These are phyloP conservation scores for Allium fistulosum DNA, from an alignment of 106 monocot genomes.

Conservation along the genomic window DNA sequence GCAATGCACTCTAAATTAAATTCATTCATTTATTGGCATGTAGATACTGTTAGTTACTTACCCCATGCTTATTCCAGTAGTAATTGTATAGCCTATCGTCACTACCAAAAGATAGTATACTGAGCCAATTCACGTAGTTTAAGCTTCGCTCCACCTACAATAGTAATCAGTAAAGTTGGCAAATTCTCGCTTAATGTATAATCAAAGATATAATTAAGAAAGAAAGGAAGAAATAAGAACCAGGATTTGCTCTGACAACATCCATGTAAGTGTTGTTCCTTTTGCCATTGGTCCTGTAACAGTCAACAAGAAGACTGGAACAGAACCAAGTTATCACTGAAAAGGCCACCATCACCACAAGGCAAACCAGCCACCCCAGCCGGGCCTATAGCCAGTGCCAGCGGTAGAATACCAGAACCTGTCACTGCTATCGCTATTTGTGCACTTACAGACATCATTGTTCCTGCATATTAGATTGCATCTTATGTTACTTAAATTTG, in stretches of 20 bases:
- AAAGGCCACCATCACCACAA: slow-evolving; percentile 8
- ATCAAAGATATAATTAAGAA: too few relatives aligned
- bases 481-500: neutral
- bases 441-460: slow-evolving; percentile 17
- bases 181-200: too few relatives aligned
- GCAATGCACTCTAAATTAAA: too few relatives aligned
- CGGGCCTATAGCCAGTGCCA: slow-evolving; percentile 12
- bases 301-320: slow-evolving; percentile 15
- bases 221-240: neutral
- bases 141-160: slow-evolving; percentile 32
- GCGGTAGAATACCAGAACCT: slow-evolving; percentile 13
- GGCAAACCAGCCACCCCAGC: slow-evolving; percentile 18
- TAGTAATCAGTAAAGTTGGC: too few relatives aligned
- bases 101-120: slow-evolving; percentile 70
- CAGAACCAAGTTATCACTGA: slow-evolving; percentile 21
- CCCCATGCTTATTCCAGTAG: slow-evolving; percentile 91
- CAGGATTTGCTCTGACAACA: slow-evolving; percentile 22
- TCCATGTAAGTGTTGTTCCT: slow-evolving; percentile 21
- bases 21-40: too few relatives aligned
- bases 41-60: slow-evolving; percentile 7
- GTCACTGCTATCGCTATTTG: slow-evolving; percentile 18
- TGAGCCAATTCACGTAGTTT: slow-evolving; percentile 59
- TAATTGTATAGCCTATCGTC: slow-evolving; percentile 74
- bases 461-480: slow-evolving; percentile 7
- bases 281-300: slow-evolving; percentile 10